Evolutionary conservation across 306 rosid genomes (phyloP), one percentile per base, ranked within the genome.

Genomic region (Mimosa pudica): DNA sequence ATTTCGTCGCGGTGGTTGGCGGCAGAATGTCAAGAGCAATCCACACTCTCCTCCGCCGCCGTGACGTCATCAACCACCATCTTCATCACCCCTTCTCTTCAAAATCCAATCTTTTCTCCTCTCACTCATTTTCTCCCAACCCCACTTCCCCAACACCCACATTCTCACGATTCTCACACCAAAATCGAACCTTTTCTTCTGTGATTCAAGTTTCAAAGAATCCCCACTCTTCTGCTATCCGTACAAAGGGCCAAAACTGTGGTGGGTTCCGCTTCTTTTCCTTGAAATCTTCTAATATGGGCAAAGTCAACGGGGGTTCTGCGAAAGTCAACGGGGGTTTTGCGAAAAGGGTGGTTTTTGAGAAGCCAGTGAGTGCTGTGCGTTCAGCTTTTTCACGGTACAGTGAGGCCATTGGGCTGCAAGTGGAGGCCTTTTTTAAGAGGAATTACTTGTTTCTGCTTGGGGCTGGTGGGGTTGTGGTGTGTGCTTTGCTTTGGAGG

Each of bases 401-500:
- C 80, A 85, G 94, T 44, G 93, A 79, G 87, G 98, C 98, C 5
- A 62, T 95, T 4, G 96, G 94, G 49, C 47, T 95, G 86, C 99
- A 95, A 82, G 51, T 93, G 41, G 99, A 93, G 85, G 94, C 99
- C n/a, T 93, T 95, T 73, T 90, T 80, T 81, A 89, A 74, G 80
- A 88, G 96, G 73, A 89, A 95, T 61, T 77, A 77, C 61, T 88
- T 90, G 63, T 54, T 90, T 76, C 79, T 95, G 8, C 24, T 88
- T 13, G 98, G 93, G n/a, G 90, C 84, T n/a, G 91, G 68, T 6
- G 99, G 87, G 4, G 84, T 91, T 58, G 0, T 95, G 55, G 76
- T 92, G 16, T 95, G 99, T 79, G 89, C 86, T 47, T 0, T 95
- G 60, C 89, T 92, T 0, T 95, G 99, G 99, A 87, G 84, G 86